These are phyloP conservation scores for Taxillus chinensis DNA, from an alignment of 164 flowering plant genomes.

Conservation along the genomic window DNA sequence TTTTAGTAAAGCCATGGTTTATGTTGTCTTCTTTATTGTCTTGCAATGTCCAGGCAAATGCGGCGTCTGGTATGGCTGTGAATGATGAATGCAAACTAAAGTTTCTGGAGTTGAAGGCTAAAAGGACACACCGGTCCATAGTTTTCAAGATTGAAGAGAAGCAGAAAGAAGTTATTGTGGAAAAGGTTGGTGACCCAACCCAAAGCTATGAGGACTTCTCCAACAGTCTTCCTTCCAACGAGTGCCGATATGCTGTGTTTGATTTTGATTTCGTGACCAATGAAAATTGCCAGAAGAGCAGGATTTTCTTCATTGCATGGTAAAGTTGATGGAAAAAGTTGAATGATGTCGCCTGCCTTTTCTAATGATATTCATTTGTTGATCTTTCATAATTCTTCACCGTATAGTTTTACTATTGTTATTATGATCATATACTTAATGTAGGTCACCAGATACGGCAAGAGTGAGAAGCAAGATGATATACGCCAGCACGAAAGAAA, in stretches of 20 bases:
- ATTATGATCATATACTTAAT: background rate
- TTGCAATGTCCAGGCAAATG: constrained; percentile 42
- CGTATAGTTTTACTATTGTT: no score
- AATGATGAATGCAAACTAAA: constrained; percentile 22
- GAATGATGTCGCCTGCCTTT: no score
- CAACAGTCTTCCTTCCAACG: constrained; percentile 19
- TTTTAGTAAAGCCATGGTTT: background rate
- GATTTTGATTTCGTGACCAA: constrained; percentile 22
- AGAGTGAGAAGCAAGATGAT: constrained; percentile 59
- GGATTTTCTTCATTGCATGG: constrained; percentile 29
- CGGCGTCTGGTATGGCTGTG: constrained; percentile 31
- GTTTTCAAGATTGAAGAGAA: constrained; percentile 24
- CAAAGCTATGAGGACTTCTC: constrained; percentile 19
- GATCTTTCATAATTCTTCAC: no score
- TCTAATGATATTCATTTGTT: no score
- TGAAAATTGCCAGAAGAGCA: constrained; percentile 23
- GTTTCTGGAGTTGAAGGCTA: constrained; percentile 22
- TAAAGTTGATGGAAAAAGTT: background rate
- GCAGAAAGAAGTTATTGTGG: constrained; percentile 22
- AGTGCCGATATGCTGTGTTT: constrained; percentile 23
- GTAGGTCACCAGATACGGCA: constrained; percentile 47
- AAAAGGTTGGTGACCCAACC: constrained; percentile 21
- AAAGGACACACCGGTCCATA: constrained; percentile 17
- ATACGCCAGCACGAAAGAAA: constrained; percentile 51
- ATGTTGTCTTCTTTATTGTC: background rate